phyloP scores from a whole-genome alignment of 2,329 filamentous ascomycete genomes.

The Aspergillus candidus region DNA sequence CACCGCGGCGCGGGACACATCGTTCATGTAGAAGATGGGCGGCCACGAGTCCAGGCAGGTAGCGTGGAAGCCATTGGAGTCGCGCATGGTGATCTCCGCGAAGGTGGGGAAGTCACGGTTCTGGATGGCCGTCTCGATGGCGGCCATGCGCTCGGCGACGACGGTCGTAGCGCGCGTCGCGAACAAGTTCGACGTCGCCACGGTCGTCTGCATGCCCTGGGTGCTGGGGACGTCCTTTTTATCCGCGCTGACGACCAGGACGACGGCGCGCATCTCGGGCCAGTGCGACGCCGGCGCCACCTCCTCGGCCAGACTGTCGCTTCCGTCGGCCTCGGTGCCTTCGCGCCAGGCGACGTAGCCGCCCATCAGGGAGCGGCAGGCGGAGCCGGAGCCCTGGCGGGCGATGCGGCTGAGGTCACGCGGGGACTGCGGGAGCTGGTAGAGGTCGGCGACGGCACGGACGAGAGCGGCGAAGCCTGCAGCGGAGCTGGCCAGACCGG shows the following conservation, averaged over 20 bases:
- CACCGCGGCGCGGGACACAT: constrained; percentile 80
- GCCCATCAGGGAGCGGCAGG: constrained; percentile 87
- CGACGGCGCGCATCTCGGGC: constrained; percentile 88
- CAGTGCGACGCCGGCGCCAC: constrained; percentile 86
- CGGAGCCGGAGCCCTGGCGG: constrained; percentile 87
- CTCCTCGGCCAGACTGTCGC: constrained; percentile 80
- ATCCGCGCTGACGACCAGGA: constrained; percentile 84
- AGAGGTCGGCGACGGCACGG: constrained; percentile 81
- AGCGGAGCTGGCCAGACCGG: constrained; percentile 66
- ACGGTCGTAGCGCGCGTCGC: constrained; percentile 65
- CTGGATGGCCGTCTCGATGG: constrained; percentile 76
- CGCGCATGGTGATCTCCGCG: constrained; percentile 87
- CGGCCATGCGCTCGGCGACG: constrained; percentile 74
- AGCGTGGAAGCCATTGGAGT: constrained; percentile 95
- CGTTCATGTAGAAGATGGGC: constrained; percentile 98
- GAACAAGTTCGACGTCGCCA: constrained; percentile 86
- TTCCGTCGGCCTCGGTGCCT: constrained; percentile 68
- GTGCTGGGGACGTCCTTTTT: constrained; percentile 96
- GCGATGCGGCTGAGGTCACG: constrained; percentile 83
- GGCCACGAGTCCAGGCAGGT: constrained; percentile 92
- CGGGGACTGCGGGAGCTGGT: constrained; percentile 73
- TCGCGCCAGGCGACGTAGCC: constrained; percentile 95
- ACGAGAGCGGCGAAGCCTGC: constrained; percentile 64
- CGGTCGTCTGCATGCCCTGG: constrained; percentile 94
- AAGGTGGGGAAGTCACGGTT: constrained; percentile 78